A percentile compares a stretch with the other conserved stretches of the same genome.
These are phyloP conservation scores for Mortierella sp. DNA, from an alignment of 371 early-diverging fungal species.

Conservation along the genomic window DNA sequence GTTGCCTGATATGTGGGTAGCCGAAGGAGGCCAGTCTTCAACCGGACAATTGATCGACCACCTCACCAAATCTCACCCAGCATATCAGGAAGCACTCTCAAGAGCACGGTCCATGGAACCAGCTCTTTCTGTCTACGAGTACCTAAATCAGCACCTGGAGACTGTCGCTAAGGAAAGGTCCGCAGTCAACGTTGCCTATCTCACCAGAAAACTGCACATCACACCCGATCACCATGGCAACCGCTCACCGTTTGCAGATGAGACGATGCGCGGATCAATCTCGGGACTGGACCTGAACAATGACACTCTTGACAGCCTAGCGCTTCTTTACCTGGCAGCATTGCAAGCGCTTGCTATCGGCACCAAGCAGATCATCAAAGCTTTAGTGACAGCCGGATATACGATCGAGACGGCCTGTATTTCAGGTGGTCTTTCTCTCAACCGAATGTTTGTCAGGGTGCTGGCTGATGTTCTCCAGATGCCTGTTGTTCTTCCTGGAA, in stretches of 20 bases:
- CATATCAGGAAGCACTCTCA: constrained; percentile 53
- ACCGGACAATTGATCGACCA: constrained; percentile 78
- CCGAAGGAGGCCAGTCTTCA: constrained; percentile 82
- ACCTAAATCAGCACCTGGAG: constrained; percentile 60
- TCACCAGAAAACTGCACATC: constrained; percentile 68
- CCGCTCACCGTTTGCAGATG: constrained; percentile 78
- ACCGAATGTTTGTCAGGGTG: constrained; percentile 68
- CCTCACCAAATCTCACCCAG: constrained; percentile 67
- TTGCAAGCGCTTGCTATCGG: constrained; percentile 73
- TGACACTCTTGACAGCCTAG: constrained; percentile 63
- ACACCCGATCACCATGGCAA: constrained; percentile 85
- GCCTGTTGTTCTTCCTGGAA: constrained; percentile 66
- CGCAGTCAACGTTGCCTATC: constrained; percentile 50
- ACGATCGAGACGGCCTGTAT: constrained; percentile 69
- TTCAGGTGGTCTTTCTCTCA: constrained; percentile 77
- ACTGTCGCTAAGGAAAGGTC: constrained; percentile 41
- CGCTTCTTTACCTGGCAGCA: constrained; percentile 69
- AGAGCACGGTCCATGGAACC: constrained; percentile 27
- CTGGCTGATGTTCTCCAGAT: constrained; percentile 69
- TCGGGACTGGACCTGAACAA: constrained; percentile 69
- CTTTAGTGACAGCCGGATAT: constrained; percentile 63
- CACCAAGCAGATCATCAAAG: constrained; percentile 70
- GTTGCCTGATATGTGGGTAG: constrained; percentile 68
- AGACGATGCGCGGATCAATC: constrained; percentile 69
- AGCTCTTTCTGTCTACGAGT: constrained; percentile 56